Evolutionary conservation across 1,139 yeast species (phyloP), one percentile per base, ranked within the genome.

Genomic region (Taphrina deformans): DNA sequence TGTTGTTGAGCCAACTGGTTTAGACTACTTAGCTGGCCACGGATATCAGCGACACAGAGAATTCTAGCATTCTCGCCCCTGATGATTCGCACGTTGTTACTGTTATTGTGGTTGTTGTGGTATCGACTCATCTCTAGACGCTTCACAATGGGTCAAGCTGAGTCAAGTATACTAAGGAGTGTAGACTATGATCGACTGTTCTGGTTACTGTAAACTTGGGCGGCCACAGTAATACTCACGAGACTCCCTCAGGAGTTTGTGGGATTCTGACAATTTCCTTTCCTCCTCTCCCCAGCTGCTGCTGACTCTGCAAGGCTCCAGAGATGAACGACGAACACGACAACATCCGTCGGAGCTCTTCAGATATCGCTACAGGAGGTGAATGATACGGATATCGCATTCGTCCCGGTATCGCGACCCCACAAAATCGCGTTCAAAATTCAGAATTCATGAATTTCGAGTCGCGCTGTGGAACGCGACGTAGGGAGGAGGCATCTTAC

Each of bases 1-100:
- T 81, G 77, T 65, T 75, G 72, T 12, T 69, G 69, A 0, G 85
- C 87, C 38, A 84, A 77, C 31, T 72, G 75, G 71, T 84, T 84
- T 66, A 84, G 71, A 26, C 75, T 74, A 1, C 82, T 75, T 44
- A 85, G 73, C 65, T 83, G 79, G 9, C 83, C 73, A 69, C 48
- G 27, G 24, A 48, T 53, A 18, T 55, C 63, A 0, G 87, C 86
- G 10, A 84, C 77, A 65, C 83, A 80, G 35, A 84, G 78, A 51
- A 84, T 77, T 40, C 83, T 59, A 21, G 69, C 56, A 27, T 53
- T 53, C 46, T 53, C 58, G 12, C 41, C 58, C 48, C 38, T 53
- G 48, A 53, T 53, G 35, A 53, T 16, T 21, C 58, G 35, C 53
- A 29, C 53, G 38, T 53, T 35, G 21, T 16, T 38, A 16, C 38